Base-by-base conservation (phyloP, 768 basidiomycete species). In the Suillus placidus region DNA sequence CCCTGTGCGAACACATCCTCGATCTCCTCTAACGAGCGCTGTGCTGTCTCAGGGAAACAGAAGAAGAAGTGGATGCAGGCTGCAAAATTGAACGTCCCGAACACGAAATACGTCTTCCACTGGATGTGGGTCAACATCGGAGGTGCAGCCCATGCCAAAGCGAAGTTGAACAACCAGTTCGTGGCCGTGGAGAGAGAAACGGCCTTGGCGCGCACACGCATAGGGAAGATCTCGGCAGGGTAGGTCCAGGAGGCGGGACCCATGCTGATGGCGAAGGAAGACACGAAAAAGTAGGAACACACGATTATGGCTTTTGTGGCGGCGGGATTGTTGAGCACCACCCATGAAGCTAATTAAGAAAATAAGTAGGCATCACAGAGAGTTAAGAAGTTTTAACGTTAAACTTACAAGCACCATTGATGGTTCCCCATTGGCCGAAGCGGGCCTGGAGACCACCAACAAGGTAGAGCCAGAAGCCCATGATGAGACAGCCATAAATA, bases 221-320 rank as follows among this genome's bases (percentile, higher is more conserved):
- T 80, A 6, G 88, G 89, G 71, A 88, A 86, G 79, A 90, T 80
- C 70, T 90, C 89, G 9, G 89, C 88, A 23, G 89, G 88, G 71
- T 92, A 92, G 73, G 86, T 87, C 86, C 86, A 87, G n/a, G 86
- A 87, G 2, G 87, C 87, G 8, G 90, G 90, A n/a, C 90, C 91
- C 83, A 91, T 87, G 35, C 88, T 89, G 69, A 89, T 82, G 16
- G 90, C 88, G 72, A 89, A 91, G 67, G 82, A 85, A 80, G 87
- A 90, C 54, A 93, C 91, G 68, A 86, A 93, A 67, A 92, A 77
- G 77, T 92, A 93, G 14, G 88, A 89, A 77, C 86, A 91, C 10
- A 90, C 88, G 68, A 93, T 92, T 74, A 93, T 83, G 9, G 84
- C 90, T 71, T 84, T 89, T 1, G 90, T 91, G 35, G 84, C 84